A percentile compares a stretch with the other conserved stretches of the same genome.
Evolutionary conservation across 2,329 filamentous ascomycete species (phyloP).

Genomic region (Mycocentrospora acerina): DNA sequence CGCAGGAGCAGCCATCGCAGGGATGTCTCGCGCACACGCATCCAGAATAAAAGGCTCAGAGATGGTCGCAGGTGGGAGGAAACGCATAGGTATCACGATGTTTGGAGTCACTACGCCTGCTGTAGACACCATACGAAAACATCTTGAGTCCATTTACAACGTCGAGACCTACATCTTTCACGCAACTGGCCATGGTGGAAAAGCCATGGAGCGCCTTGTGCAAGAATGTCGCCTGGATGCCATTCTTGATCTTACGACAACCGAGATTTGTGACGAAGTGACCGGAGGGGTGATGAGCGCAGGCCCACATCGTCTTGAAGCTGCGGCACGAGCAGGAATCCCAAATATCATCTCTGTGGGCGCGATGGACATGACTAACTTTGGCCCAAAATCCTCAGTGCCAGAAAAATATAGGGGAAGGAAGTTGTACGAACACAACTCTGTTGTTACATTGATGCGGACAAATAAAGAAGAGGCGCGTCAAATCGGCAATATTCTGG

Average conservation of each 20-base stretch:
- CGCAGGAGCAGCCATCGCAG: slow-evolving; percentile 62
- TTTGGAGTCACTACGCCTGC: slow-evolving; percentile 72
- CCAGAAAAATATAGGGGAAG: slow-evolving; percentile 57
- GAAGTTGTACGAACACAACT: slow-evolving; percentile 65
- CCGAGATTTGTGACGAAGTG: slow-evolving; percentile 63
- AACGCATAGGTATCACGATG: slow-evolving; percentile 67
- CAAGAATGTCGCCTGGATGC: slow-evolving; percentile 61
- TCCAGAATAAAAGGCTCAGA: slow-evolving; percentile 1
- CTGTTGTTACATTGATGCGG: slow-evolving; percentile 66
- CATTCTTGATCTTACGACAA: slow-evolving; percentile 70
- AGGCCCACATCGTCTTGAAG: slow-evolving; percentile 57
- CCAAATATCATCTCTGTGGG: slow-evolving; percentile 57
- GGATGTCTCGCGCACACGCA: slow-evolving; percentile 56
- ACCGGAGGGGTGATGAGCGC: slow-evolving; percentile 65
- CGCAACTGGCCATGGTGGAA: slow-evolving; percentile 68
- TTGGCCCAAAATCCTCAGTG: slow-evolving; percentile 58
- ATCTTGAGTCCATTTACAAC: slow-evolving; percentile 43
- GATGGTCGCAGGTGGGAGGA: slow-evolving; percentile 29
- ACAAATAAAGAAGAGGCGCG: slow-evolving; percentile 60
- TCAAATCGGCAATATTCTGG: slow-evolving; percentile 59
- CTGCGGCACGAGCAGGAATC: slow-evolving; percentile 58
- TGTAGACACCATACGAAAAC: slow-evolving; percentile 56
- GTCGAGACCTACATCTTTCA: slow-evolving; percentile 68
- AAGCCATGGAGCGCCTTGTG: slow-evolving; percentile 68
- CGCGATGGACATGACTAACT: slow-evolving; percentile 57